Evolutionary conservation across 495 filamentous ascomycete genomes (phyloP).

Genomic region (Acidiella bohemica): DNA sequence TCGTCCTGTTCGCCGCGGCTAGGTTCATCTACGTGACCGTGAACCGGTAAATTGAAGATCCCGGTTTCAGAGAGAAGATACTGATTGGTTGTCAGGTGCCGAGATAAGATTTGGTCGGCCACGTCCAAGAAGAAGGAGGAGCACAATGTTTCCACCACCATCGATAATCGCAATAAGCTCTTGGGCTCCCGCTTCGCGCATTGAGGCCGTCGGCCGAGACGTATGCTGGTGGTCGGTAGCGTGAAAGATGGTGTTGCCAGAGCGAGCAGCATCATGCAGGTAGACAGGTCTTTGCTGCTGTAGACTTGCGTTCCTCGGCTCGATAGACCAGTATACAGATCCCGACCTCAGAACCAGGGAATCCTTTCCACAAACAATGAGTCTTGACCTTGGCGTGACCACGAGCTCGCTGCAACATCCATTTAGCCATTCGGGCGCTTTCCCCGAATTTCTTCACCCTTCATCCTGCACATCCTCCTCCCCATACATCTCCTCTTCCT

Average conservation of each 20-base stretch:
- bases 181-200: conserved; percentile 19
- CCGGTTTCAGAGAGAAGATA: not conserved
- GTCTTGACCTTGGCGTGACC: not conserved
- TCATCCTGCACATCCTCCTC: conserved; percentile 55
- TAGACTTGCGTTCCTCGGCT: no score
- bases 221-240: not conserved
- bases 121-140: conserved; percentile 28
- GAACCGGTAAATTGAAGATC: conserved; percentile 20
- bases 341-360: no score
- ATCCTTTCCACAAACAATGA: no score
- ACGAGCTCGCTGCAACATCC: not conserved
- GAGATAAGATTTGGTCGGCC: conserved; percentile 28
- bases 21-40: conserved; percentile 24
- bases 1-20: conserved; percentile 25
- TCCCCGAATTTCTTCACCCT: not conserved
- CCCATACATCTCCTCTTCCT: conserved; percentile 77
- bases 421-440: not conserved
- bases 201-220: conserved; percentile 1
- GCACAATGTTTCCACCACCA: conserved; percentile 23
- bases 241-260: no score
- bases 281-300: no score
- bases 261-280: no score
- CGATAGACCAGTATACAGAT: no score
- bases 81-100: conserved; percentile 14
- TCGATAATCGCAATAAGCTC: conserved; percentile 16